Percentiles rank a stretch among this genome's conserved stretches.
Conservation (phyloP, 345 rosid species). For the Brassica napus region Da-Ae NC_063447.1:60019501-60020000, state of each 20-base stretch:
- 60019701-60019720: not conserved
- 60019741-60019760: conserved; percentile 38
- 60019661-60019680: not conserved
- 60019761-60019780: conserved; percentile 32
- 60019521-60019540: conserved; percentile 1
- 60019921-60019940: conserved; percentile 25
- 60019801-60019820: conserved; percentile 37
- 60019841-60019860: conserved; percentile 41
- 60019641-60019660: not conserved
- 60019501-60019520: not conserved
- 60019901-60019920: conserved; percentile 29
- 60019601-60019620: not conserved
- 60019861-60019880: conserved; percentile 22
- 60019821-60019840: conserved; percentile 34
- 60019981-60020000: not conserved
- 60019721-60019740: not conserved
- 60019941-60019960: conserved; percentile 20
- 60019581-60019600: not conserved
- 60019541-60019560: not conserved
- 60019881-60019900: conserved; percentile 17
- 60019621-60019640: not conserved
- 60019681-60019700: conserved; percentile 12
- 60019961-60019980: conserved; percentile 27
- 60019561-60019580: not conserved
- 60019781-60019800: conserved; percentile 13